A percentile compares a stretch with the other conserved stretches of the same genome.
phyloP scores from a whole-genome alignment of 306 rosid genomes.

The Hylodesmum podocarpum region DNA sequence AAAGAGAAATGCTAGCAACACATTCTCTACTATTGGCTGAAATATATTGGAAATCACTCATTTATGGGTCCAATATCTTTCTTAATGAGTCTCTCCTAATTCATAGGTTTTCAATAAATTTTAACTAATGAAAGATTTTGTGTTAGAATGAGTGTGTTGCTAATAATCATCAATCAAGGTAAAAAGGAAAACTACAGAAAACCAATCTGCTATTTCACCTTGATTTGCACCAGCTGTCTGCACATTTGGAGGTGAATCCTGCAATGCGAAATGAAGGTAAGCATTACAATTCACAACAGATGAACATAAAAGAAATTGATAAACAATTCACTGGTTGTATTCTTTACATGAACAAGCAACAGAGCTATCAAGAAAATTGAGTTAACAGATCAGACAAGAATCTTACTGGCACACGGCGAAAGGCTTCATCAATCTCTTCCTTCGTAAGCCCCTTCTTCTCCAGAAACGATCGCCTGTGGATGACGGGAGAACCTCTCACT shows the following conservation, averaged over 20 bases:
- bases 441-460: conserved; percentile 90
- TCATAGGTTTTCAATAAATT: too few relatives aligned
- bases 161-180: too few relatives aligned
- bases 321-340: not conserved
- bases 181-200: not conserved
- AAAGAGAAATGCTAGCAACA: too few relatives aligned
- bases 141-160: too few relatives aligned
- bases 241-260: conserved; percentile 65
- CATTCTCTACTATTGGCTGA: too few relatives aligned
- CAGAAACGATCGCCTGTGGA: conserved; percentile 74
- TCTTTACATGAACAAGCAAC: not conserved
- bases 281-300: conserved; percentile 4
- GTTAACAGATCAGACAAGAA: not conserved
- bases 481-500: conserved; percentile 77
- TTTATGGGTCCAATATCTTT: too few relatives aligned
- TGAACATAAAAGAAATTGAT: not conserved
- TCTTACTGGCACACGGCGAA: conserved; percentile 76
- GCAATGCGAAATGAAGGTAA: conserved; percentile 18
- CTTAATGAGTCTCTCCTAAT: too few relatives aligned
- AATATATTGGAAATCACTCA: too few relatives aligned
- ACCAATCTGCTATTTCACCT: conserved; percentile 43
- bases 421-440: conserved; percentile 94
- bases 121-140: too few relatives aligned
- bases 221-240: conserved; percentile 55
- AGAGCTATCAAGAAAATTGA: not conserved